Percentiles rank a stretch among this genome's conserved stretches.
phyloP scores from a whole-genome alignment of 352 stramenopile genomes.

The Pythium aphanidermatum region DNA sequence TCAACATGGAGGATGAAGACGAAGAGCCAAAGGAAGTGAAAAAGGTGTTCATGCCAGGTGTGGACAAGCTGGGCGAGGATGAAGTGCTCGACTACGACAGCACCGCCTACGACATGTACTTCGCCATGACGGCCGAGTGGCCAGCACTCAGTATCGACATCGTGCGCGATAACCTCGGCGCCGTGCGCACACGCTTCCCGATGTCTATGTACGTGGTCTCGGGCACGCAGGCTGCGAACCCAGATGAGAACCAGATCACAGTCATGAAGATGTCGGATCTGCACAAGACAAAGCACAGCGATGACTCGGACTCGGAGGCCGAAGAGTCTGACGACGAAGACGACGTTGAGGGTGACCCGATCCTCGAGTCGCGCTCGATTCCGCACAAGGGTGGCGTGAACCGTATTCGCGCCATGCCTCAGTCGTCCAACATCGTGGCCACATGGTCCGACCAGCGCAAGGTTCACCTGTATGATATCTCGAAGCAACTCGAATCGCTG shows the following conservation, averaged over 20 bases:
- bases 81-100: constrained; percentile 98
- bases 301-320: constrained; percentile 65
- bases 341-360: constrained; percentile 94
- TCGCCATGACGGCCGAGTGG: constrained; percentile 97
- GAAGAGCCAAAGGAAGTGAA: constrained; percentile 48
- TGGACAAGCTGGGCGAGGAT: constrained; percentile 87
- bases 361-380: constrained; percentile 94
- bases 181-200: constrained; percentile 91
- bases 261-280: constrained; percentile 98
- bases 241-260: constrained; percentile 95
- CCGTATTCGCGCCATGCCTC: constrained; percentile 93
- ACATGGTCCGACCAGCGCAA: constrained; percentile 95
- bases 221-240: constrained; percentile 93
- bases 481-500: constrained; percentile 83
- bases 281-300: constrained; percentile 88
- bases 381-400: constrained; percentile 95
- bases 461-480: constrained; percentile 96
- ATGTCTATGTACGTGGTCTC: constrained; percentile 95
- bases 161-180: constrained; percentile 93
- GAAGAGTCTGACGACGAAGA: constrained; percentile 82
- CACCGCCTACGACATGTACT: constrained; percentile 99
- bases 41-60: constrained; percentile 93
- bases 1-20: constrained; percentile 65
- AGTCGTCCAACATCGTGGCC: constrained; percentile 95
- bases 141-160: constrained; percentile 97